Percentiles rank a stretch among this genome's conserved stretches.
phyloP scores from a whole-genome alignment of 768 basidiomycete genomes.

The Crepidotus variabilis region DNA sequence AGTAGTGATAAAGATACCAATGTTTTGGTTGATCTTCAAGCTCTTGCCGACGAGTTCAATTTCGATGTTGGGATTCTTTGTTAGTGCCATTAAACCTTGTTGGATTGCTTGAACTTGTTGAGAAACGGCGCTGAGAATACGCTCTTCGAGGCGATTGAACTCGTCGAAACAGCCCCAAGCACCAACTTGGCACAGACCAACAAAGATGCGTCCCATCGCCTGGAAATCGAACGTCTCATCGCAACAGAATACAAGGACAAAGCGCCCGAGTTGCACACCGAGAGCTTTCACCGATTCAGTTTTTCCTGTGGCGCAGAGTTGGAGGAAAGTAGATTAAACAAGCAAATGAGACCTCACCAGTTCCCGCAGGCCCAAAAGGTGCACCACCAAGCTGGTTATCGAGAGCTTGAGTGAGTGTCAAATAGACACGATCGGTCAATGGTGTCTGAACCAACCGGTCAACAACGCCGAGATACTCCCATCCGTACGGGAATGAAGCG shows the following conservation, averaged over 20 bases:
- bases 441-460: slow-evolving; percentile 98
- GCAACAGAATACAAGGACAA: slow-evolving; percentile 99
- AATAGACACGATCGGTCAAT: slow-evolving; percentile 93
- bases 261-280: slow-evolving; percentile 94
- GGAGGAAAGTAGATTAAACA: slow-evolving; percentile 9
- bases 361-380: slow-evolving; percentile 98
- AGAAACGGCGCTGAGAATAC: slow-evolving; percentile 95
- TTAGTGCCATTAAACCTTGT: slow-evolving; percentile 83
- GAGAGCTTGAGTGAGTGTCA: slow-evolving; percentile 93
- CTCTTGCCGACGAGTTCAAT: slow-evolving; percentile 96
- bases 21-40: slow-evolving; percentile 90
- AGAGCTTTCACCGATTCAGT: slow-evolving; percentile 99
- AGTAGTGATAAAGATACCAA: slow-evolving; percentile 99
- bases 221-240: slow-evolving; percentile 99
- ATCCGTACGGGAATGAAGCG: slow-evolving; percentile 93
- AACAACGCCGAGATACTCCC: slow-evolving; percentile 97
- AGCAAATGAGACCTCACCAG: slow-evolving; percentile 45
- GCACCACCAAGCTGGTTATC: slow-evolving; percentile 94
- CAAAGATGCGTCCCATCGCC: slow-evolving; percentile 99
- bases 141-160: slow-evolving; percentile 97
- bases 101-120: slow-evolving; percentile 99
- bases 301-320: slow-evolving; percentile 59
- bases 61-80: slow-evolving; percentile 81
- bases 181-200: slow-evolving; percentile 97
- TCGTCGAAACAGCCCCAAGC: slow-evolving; percentile 99